Evolutionary conservation across 2,329 filamentous ascomycete genomes (phyloP).

Genomic region (Penicillium thymicola): DNA sequence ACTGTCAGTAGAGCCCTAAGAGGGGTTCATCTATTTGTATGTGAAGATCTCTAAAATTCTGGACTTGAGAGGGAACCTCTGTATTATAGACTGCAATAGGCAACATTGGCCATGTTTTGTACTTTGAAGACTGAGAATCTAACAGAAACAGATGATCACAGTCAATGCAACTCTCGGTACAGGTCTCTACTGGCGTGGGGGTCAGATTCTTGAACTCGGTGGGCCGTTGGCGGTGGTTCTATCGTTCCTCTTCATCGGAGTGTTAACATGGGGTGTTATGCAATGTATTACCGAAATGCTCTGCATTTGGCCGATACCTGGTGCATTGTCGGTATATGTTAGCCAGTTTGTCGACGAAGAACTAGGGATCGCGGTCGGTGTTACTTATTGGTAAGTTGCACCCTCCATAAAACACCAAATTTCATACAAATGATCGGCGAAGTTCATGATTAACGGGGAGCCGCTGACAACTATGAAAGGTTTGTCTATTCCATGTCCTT

Average conservation of each 20-base stretch:
- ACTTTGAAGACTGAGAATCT: not conserved
- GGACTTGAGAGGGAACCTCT: not conserved
- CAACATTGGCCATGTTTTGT: not conserved
- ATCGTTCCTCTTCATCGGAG: not conserved
- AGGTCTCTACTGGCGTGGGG: not conserved
- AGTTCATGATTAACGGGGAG: not conserved
- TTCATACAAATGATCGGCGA: not conserved
- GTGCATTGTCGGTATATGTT: conserved; percentile 37
- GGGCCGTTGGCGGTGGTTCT: not conserved
- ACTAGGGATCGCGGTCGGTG: not conserved
- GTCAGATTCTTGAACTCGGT: not conserved
- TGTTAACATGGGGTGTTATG: conserved; percentile 33
- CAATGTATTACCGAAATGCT: conserved; percentile 41
- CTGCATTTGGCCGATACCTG: conserved; percentile 38
- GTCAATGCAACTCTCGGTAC: not conserved
- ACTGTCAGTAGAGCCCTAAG: not conserved
- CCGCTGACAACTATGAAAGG: not conserved
- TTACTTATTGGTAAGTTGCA: not conserved
- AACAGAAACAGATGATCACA: not conserved
- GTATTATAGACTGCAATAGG: not conserved
- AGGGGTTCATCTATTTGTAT: not conserved
- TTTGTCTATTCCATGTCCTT: not conserved
- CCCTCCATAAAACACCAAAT: not conserved
- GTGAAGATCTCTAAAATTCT: not conserved
- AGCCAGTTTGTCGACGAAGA: conserved; percentile 10